These are phyloP conservation scores for Nigrograna mackinnonii DNA, from an alignment of 2,329 filamentous ascomycete genomes.

Conservation along the genomic window DNA sequence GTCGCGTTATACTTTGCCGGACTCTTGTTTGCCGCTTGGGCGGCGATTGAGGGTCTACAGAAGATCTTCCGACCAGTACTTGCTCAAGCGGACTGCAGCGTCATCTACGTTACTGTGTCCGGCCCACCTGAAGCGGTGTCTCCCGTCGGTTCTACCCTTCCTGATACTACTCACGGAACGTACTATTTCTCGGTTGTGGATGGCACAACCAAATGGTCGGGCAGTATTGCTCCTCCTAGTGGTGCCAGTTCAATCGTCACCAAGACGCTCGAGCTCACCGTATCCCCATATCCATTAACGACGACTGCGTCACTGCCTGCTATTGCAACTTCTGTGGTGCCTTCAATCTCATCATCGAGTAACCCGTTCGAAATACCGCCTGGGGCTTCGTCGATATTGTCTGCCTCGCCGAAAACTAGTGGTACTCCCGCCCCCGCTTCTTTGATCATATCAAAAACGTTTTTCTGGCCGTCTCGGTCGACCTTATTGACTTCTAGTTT, in stretches of 20 bases:
- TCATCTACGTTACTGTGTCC: constrained; percentile 37
- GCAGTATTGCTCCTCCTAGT: constrained; percentile 31
- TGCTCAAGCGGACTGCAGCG: constrained; percentile 33
- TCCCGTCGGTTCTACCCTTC: constrained; percentile 24
- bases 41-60: constrained; percentile 22
- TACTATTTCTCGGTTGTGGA: constrained; percentile 39
- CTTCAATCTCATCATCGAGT: too few species aligned
- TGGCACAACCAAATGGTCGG: constrained; percentile 35
- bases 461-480: too few species aligned
- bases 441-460: too few species aligned
- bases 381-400: too few species aligned
- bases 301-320: too few species aligned
- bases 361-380: too few species aligned
- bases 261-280: neutral
- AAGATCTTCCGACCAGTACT: constrained; percentile 20
- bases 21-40: constrained; percentile 17
- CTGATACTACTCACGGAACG: constrained; percentile 27
- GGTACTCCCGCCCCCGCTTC: too few species aligned
- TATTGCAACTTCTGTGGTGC: neutral
- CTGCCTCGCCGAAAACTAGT: too few species aligned
- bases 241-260: constrained; percentile 13
- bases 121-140: constrained; percentile 37
- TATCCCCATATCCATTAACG: too few species aligned
- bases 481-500: too few species aligned
- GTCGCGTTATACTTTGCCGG: constrained; percentile 11